These are phyloP conservation scores for Picea glauca DNA, from an alignment of 75 land plant species.

Conservation along the genomic window DNA sequence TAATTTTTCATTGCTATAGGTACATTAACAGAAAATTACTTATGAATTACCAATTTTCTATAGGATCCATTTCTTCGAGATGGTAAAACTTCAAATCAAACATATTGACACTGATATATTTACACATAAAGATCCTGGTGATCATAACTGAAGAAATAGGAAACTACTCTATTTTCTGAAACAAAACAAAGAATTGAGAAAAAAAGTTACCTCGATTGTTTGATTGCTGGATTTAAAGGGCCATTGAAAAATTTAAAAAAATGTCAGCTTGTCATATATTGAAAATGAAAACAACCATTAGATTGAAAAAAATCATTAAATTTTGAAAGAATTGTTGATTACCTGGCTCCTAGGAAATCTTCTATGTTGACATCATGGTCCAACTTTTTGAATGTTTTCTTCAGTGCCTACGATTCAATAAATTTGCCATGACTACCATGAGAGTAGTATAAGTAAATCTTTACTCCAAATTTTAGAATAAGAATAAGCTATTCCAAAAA, in stretches of 20 bases:
- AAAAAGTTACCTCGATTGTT: conserved; percentile 33
- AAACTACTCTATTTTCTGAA: too few species aligned
- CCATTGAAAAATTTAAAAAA: conserved; percentile 5
- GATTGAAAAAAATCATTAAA: not conserved
- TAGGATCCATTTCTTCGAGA: too few species aligned
- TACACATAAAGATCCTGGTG: too few species aligned
- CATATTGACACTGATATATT: too few species aligned
- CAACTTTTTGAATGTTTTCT: conserved; percentile 66
- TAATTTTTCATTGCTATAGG: too few species aligned
- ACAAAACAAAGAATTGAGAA: not conserved
- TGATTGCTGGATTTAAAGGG: conserved; percentile 28
- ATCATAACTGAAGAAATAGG: too few species aligned
- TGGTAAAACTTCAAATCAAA: too few species aligned
- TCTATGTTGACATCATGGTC: conserved; percentile 69
- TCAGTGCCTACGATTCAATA: conserved; percentile 43
- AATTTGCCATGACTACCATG: not conserved
- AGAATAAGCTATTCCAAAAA: not conserved
- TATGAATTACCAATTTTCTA: too few species aligned
- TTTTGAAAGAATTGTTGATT: not conserved
- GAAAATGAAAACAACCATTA: not conserved
- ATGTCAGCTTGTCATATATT: not conserved
- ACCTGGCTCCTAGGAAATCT: conserved; percentile 55
- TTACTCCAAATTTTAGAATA: not conserved
- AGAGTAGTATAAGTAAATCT: not conserved
- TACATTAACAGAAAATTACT: too few species aligned